Evolutionary conservation across 2,329 filamentous ascomycete species (phyloP).

Genomic region (Triangularia setosa): DNA sequence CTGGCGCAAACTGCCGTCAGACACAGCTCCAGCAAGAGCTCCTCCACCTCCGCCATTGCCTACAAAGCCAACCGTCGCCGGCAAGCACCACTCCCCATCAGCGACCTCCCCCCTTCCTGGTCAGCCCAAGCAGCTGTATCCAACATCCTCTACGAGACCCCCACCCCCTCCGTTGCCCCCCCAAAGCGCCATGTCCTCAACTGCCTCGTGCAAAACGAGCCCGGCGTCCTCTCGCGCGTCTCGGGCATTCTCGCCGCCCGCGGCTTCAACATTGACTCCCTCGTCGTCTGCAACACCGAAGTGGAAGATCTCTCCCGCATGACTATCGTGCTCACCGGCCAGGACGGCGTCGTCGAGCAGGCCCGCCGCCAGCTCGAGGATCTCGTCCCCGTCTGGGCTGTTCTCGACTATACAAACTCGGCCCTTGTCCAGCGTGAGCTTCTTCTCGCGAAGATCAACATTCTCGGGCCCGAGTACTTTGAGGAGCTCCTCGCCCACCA

Average conservation of each 20-base stretch:
- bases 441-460: slow-evolving; percentile 92
- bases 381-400: slow-evolving; percentile 95
- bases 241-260: slow-evolving; percentile 93
- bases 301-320: slow-evolving; percentile 95
- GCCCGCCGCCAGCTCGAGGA: slow-evolving; percentile 93
- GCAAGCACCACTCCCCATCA: slow-evolving; percentile 77
- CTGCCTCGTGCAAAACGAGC: slow-evolving; percentile 98
- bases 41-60: slow-evolving; percentile 87
- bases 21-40: slow-evolving; percentile 47
- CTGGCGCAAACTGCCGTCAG: slow-evolving; percentile 30
- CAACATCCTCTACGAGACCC: slow-evolving; percentile 98
- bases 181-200: slow-evolving; percentile 96
- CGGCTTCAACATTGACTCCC: slow-evolving; percentile 98
- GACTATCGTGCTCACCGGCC: slow-evolving; percentile 95
- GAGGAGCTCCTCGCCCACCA: slow-evolving; percentile 95
- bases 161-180: slow-evolving; percentile 74
- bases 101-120: slow-evolving; percentile 70
- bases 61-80: slow-evolving; percentile 96
- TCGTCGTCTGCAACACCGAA: slow-evolving; percentile 97
- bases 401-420: slow-evolving; percentile 89
- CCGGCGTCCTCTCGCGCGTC: slow-evolving; percentile 91
- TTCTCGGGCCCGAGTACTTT: slow-evolving; percentile 95
- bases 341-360: slow-evolving; percentile 97
- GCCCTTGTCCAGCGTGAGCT: slow-evolving; percentile 94
- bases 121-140: slow-evolving; percentile 93